Evolutionary conservation across 768 basidiomycete species (phyloP).

Genomic region (Amanita rubescens): DNA sequence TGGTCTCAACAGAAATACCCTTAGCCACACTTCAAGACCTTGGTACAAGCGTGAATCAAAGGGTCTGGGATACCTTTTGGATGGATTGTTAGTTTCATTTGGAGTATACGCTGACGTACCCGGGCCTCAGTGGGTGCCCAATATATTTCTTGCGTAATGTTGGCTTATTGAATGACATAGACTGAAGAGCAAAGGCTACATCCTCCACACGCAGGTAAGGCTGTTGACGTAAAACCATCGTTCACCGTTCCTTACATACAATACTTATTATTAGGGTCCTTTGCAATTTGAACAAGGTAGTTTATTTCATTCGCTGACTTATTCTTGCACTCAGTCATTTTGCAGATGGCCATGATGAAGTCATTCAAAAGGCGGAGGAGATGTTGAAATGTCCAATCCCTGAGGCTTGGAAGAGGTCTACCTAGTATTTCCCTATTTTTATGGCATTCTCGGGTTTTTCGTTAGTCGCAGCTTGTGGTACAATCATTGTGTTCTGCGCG

Average conservation of each 20-base stretch:
- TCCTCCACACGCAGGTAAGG: slow-evolving; percentile 35
- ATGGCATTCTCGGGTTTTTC: too few species aligned
- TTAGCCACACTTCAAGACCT: slow-evolving; percentile 29
- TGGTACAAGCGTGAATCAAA: slow-evolving; percentile 39
- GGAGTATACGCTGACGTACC: slow-evolving; percentile 32
- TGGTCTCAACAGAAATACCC: not conserved
- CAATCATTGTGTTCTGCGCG: too few species aligned
- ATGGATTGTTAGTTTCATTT: slow-evolving; percentile 25
- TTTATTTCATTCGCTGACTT: slow-evolving; percentile 5
- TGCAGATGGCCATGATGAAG: slow-evolving; percentile 33
- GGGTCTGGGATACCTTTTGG: slow-evolving; percentile 19
- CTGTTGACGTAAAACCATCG: too few species aligned
- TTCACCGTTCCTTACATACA: not conserved
- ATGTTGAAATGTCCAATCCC: slow-evolving; percentile 36
- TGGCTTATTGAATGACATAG: slow-evolving; percentile 11
- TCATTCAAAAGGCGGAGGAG: slow-evolving; percentile 33
- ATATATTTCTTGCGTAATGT: not conserved
- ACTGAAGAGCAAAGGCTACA: slow-evolving; percentile 32
- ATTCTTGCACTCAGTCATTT: not conserved
- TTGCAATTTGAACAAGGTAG: slow-evolving; percentile 27
- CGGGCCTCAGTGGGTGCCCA: slow-evolving; percentile 24
- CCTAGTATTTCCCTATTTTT: not conserved
- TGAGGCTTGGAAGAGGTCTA: slow-evolving; percentile 20
- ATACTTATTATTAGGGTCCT: slow-evolving; percentile 25
- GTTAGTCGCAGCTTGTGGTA: too few species aligned